Base-by-base conservation (phyloP, 2,329 filamentous ascomycete species). In the Pseudocercospora cruenta region DNA sequence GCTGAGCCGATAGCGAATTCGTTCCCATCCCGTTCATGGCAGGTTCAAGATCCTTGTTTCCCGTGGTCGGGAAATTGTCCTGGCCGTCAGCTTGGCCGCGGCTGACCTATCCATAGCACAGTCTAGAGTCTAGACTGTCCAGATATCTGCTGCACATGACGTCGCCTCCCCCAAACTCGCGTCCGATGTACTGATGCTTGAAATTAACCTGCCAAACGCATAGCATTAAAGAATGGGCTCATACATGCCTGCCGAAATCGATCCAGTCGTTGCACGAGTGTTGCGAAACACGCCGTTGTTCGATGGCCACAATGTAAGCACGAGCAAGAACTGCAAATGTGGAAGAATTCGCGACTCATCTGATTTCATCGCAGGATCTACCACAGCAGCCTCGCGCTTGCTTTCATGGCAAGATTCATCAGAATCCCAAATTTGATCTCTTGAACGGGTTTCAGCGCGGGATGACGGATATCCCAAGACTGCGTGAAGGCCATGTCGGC, bases 351-450 rank as follows among this genome's bases (percentile, higher is more conserved):
- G 16, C 16, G 19, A 49, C 45, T 22, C 45, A 21, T 49, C 12
- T 21, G 24, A 16, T n/a, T 8, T 10, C 7, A 24, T 8, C 49
- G 22, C 16, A 54, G 22, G 47, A 62, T 53, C 60, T 55, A 10
- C 31, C 60, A 12, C 45, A 39, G 19, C 60, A 62, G 47, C 60
- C 60, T n/a, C 60, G 64, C 19, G 60, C 54, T 21, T 71, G 66
- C 45, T 75, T 75, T 16, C 72, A 76, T 36, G 73, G 76, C 58
- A 75, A 73, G 58, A 78, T 77, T 8, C 71, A 77, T 62, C 67
- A 75, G 36, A 77, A 78, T 51, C 70, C 71, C 3, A 78, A 76
- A 19, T 78, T 78, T 28, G 74, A 79, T 64, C 67, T 78, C 12
- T 66, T 72, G 12, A 71, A 73, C 22, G 75, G 75, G 0, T 77